These are phyloP conservation scores for Selaginella tamariscina DNA, from an alignment of 75 land plant genomes.

Conservation along the genomic window DNA sequence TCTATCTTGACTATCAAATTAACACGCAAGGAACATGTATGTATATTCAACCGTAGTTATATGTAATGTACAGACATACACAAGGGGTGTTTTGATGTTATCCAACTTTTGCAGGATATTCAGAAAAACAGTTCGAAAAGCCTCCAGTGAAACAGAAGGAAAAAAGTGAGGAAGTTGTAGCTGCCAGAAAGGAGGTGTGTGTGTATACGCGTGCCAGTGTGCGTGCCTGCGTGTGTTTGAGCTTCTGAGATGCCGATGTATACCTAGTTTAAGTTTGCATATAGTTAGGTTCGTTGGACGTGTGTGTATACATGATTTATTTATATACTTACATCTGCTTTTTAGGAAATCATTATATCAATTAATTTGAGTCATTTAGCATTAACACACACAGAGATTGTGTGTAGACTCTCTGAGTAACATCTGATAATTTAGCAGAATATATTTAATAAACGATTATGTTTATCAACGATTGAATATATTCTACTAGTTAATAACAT, in stretches of 20 bases:
- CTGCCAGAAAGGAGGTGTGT: constrained; percentile 44
- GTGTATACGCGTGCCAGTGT: constrained; percentile 11
- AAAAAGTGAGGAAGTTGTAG: constrained; percentile 28
- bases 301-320: not conserved
- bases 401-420: too few relatives aligned
- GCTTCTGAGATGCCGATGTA: not conserved
- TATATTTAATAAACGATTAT: too few relatives aligned
- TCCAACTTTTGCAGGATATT: constrained; percentile 22
- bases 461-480: too few relatives aligned
- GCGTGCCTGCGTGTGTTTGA: not conserved
- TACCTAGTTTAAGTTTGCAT: not conserved
- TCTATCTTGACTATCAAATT: too few relatives aligned
- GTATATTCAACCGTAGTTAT: too few relatives aligned
- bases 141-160: constrained; percentile 22
- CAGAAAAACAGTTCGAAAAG: constrained; percentile 40
- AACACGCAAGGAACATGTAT: too few relatives aligned
- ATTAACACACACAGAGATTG: too few relatives aligned
- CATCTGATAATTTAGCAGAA: too few relatives aligned
- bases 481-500: too few relatives aligned
- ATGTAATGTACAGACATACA: too few relatives aligned
- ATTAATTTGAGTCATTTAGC: constrained; percentile 5
- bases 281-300: not conserved
- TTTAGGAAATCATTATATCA: not conserved
- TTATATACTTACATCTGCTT: constrained; percentile 8
- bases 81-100: not conserved